These are phyloP conservation scores for Lactuca saligna DNA, from an alignment of 129 eudicot species.

Conservation along the genomic window DNA sequence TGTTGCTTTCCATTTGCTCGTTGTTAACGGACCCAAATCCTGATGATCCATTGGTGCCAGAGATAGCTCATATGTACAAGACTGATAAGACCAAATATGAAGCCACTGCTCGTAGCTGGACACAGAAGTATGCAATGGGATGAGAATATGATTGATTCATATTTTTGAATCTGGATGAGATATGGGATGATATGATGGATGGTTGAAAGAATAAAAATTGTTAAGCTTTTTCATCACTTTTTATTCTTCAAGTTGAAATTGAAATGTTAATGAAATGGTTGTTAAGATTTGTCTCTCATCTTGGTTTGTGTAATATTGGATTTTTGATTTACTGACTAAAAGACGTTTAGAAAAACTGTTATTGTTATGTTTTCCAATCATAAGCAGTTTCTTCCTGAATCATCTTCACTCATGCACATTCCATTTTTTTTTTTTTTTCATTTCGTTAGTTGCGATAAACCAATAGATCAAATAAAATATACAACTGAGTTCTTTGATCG, in stretches of 20 bases:
- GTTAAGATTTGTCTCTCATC: conserved; percentile 14
- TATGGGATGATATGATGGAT: neutral
- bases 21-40: conserved; percentile 79
- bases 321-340: conserved; percentile 20
- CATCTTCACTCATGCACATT: neutral
- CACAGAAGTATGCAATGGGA: conserved; percentile 83
- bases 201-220: conserved; percentile 36
- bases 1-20: conserved; percentile 66
- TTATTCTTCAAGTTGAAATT: conserved; percentile 23
- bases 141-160: neutral
- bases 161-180: neutral
- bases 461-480: too few relatives aligned
- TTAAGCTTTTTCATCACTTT: conserved; percentile 15
- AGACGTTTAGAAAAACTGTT: neutral
- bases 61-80: conserved; percentile 83
- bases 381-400: neutral
- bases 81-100: conserved; percentile 68
- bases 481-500: too few relatives aligned
- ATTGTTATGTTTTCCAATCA: neutral
- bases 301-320: conserved; percentile 39
- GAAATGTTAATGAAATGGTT: neutral
- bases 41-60: conserved; percentile 76
- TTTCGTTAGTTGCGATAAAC: too few relatives aligned
- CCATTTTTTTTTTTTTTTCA: too few relatives aligned
- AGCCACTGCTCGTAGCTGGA: conserved; percentile 86